Conservation (phyloP, 1,284 basidiomycete genomes). For the Ceratobasidium sp. region DNA sequence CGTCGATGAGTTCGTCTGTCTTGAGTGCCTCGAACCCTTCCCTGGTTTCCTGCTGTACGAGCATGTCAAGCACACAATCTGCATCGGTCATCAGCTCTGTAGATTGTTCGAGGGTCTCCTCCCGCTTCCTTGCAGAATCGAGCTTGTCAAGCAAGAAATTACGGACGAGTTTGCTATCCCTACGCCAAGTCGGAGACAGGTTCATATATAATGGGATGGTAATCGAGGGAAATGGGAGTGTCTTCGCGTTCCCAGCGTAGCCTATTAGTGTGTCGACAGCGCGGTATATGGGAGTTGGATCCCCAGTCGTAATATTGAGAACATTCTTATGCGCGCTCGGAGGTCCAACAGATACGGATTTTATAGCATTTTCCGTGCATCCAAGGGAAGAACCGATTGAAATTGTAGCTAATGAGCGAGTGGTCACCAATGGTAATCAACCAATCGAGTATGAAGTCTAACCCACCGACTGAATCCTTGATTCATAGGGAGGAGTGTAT, state of each 20-base stretch:
- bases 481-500: no score
- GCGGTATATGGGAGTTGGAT: neutral
- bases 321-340: neutral
- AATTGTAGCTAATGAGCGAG: conserved; percentile 22
- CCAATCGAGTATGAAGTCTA: neutral
- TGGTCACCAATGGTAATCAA: no score
- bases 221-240: neutral
- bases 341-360: no score
- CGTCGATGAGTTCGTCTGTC: conserved; percentile 11
- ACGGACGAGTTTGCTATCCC: neutral
- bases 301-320: neutral
- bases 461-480: conserved; percentile 1
- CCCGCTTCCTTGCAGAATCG: neutral
- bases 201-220: neutral
- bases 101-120: no score
- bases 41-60: conserved; percentile 10
- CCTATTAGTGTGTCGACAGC: conserved; percentile 18
- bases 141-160: conserved; percentile 1
- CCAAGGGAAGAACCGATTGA: conserved; percentile 1
- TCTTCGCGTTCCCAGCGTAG: neutral
- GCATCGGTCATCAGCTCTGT: conserved; percentile 12
- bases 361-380: neutral
- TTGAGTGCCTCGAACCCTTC: conserved; percentile 8
- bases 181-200: neutral
- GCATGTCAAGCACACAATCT: conserved; percentile 33